These are phyloP conservation scores for Desmodesmus armatus DNA, from an alignment of 139 green algal species.

Conservation along the genomic window DNA sequence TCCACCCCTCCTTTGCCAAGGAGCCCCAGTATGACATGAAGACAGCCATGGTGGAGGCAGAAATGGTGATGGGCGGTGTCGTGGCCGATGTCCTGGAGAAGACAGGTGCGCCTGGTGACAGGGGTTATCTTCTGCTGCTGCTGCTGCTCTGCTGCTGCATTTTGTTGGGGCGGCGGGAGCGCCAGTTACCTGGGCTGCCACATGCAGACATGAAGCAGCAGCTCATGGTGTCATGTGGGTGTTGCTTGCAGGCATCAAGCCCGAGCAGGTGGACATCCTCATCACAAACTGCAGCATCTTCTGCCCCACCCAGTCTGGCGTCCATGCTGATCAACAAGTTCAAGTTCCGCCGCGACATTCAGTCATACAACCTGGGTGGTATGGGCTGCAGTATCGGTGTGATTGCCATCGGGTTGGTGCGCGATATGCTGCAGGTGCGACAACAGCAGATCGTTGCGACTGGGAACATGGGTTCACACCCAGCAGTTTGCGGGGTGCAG, in stretches of 20 bases:
- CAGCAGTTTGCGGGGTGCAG: background rate
- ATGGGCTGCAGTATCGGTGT: constrained; percentile 76
- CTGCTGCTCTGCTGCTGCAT: background rate
- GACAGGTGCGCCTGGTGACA: background rate
- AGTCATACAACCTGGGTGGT: constrained; percentile 66
- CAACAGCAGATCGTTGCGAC: background rate
- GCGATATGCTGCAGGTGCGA: constrained; percentile 61
- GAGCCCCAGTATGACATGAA: constrained; percentile 9
- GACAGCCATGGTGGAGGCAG: constrained; percentile 11
- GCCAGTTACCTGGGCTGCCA: background rate
- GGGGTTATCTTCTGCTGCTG: background rate
- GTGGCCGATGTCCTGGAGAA: constrained; percentile 13
- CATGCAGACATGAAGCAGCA: background rate
- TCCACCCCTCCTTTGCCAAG: constrained; percentile 7
- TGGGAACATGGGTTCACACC: background rate
- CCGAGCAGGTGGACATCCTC: constrained; percentile 50
- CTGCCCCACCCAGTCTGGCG: constrained; percentile 69
- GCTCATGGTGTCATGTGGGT: background rate
- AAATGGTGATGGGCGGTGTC: constrained; percentile 19
- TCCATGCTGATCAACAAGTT: constrained; percentile 78
- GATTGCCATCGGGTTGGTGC: constrained; percentile 66
- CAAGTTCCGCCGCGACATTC: constrained; percentile 63
- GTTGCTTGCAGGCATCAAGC: background rate
- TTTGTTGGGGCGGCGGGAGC: background rate
- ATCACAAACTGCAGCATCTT: constrained; percentile 11